Evolutionary conservation across 2,329 filamentous ascomycete genomes (phyloP).

Genomic region (Fonsecaea monophora): DNA sequence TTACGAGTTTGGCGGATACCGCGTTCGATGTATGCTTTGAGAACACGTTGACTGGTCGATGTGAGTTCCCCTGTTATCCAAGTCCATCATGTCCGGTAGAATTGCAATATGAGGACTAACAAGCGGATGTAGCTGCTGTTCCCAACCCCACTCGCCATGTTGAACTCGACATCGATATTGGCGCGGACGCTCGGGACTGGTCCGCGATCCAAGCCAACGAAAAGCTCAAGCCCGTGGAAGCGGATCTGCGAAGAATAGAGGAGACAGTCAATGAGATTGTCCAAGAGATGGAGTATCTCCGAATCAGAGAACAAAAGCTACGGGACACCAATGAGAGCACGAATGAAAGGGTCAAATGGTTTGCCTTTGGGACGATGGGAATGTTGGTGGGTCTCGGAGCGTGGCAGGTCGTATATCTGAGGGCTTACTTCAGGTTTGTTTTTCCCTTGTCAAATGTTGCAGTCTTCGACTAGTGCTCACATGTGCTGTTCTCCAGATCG

Average conservation of each 20-base stretch:
- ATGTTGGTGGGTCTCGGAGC: conserved; percentile 86
- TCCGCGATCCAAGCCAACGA: conserved; percentile 92
- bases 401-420: conserved; percentile 97
- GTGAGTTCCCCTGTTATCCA: conserved; percentile 59
- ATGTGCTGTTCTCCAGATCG: conserved; percentile 54
- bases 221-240: conserved; percentile 97
- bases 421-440: conserved; percentile 87
- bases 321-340: conserved; percentile 99
- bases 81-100: neutral
- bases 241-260: conserved; percentile 89
- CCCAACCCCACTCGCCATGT: conserved; percentile 69
- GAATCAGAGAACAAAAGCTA: conserved; percentile 87
- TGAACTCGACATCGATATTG: conserved; percentile 94
- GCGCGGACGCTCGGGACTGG: conserved; percentile 98
- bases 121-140: conserved; percentile 41
- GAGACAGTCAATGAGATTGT: conserved; percentile 90
- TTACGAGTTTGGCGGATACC: conserved; percentile 89
- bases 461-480: conserved; percentile 3
- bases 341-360: conserved; percentile 98
- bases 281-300: conserved; percentile 93
- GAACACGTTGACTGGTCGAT: conserved; percentile 71
- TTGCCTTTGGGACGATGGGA: conserved; percentile 90
- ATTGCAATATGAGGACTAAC: conserved; percentile 20
- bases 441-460: conserved; percentile 4
- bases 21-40: conserved; percentile 97